Evolutionary conservation across 495 filamentous ascomycete species (phyloP), one percentile per base, ranked within the genome.

Genomic region (Emericellopsis terricola): DNA sequence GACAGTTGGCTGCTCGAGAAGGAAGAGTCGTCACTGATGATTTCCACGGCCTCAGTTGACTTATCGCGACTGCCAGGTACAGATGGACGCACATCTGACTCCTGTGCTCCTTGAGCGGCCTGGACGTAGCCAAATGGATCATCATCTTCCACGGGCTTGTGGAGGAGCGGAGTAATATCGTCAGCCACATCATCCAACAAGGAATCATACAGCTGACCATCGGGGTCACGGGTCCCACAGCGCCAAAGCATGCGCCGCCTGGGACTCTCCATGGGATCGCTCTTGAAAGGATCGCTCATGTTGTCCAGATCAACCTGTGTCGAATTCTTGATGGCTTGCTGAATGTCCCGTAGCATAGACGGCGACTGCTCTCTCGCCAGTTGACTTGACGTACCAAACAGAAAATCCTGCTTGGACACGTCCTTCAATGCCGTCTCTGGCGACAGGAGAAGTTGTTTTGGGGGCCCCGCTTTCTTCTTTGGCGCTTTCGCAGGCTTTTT

Each of bases 361-460:
- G 81, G 78, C 0, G 81, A 81, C 32, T 84, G 73, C 24, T 82
- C 78, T 34, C 64, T 62, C 31, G 78, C 79, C 13, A 96, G 57
- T 50, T 96, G 87, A 52, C 86, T 94, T 13, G 79, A 91, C 1
- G 84, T 94, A 11, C 86, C 87, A 51, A 96, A 96, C 2, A 94
- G 54, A 40, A 93, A 76, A 40, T 86, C 74, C 48, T 92, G 87
- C 5, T 69, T 57, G 3, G 73, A 59, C n/a, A 78, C 55, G 40
- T 73, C 64, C 38, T 70, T 69, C 28, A 72, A 47, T 13, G 85
- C 87, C 27, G 73, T 72, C 34, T 62, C 59, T 2, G 87, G 87
- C 3, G 83, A 82, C 19, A 85, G 62, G 6, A 92, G 53, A 3
- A 72, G 62, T 29, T 43, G 64, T 31, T 47, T 62, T 8, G 46